Evolutionary conservation across 352 stramenopile genomes (phyloP), one percentile per base, ranked within the genome.

Genomic region (Pythium myriotylum): DNA sequence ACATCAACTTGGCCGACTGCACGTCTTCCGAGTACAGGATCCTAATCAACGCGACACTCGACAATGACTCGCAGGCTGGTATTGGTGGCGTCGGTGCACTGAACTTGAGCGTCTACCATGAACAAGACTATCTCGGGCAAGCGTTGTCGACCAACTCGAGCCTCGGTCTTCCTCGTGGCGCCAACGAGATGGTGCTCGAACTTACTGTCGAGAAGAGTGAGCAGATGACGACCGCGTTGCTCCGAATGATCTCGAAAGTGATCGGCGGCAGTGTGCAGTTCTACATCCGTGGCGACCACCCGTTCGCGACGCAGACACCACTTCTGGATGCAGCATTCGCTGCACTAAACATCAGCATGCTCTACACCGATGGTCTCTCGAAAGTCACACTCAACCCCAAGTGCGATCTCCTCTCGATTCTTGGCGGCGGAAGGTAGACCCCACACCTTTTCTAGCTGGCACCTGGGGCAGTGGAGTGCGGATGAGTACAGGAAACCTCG

Each of bases 31-130:
- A 61, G 39, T 80, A 80, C 57, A 68, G 71, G 29, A 78, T 92
- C 47, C 59, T 73, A 37, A 88, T 89, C 68, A 89, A 92, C 62
- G 67, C 76, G 54, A 89, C 71, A 19, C 54, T 90, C 33, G 68
- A 71, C 49, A 84, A 86, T 59, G 59, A 69, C 48, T 62, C 70
- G 10, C 57, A 70, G 27, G 70, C 84, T 50, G 76, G 76, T 12
- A 63, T 89, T n/a, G 57, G 79, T 32, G 76, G 79, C 54, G 73
- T 92, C 35, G 81, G 79, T 23, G 63, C 69, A 29, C 73, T 92
- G 24, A 92, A 90, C 62, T 52, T 92, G 68, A 88, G 69, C 27
- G 63, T 92, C 22, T 88, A 88, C 71, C 86, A 86, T 65, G 62
- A 73, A 24, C 54, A 86, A 22, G 72, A 71, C 49, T 90, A 89